Percentiles rank a stretch among this genome's conserved stretches.
phyloP scores from a whole-genome alignment of 2,329 filamentous ascomycete genomes.

The Fusarium agapanthi region DNA sequence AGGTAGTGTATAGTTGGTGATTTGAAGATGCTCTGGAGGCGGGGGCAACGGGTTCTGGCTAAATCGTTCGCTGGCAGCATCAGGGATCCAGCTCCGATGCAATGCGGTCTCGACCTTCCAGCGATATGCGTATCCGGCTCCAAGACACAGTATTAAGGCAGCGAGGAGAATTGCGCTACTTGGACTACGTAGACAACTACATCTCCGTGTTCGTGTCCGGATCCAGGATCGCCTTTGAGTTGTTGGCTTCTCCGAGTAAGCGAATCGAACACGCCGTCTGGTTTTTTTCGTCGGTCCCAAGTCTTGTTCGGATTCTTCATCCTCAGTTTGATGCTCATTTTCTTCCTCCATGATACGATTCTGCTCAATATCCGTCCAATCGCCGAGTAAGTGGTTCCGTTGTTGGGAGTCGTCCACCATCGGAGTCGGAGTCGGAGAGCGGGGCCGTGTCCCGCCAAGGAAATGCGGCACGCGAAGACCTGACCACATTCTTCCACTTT shows the following conservation, averaged over 20 bases:
- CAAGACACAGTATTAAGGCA: slow-evolving; percentile 38
- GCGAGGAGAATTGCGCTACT: slow-evolving; percentile 50
- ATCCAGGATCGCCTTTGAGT: neutral
- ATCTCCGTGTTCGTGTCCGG: slow-evolving; percentile 6
- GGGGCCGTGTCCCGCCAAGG: slow-evolving; percentile 25
- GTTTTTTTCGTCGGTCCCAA: neutral
- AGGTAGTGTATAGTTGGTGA: slow-evolving; percentile 62
- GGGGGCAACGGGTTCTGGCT: slow-evolving; percentile 57
- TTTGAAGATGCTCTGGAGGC: slow-evolving; percentile 53
- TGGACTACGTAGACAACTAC: slow-evolving; percentile 20
- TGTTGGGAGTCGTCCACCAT: slow-evolving; percentile 18
- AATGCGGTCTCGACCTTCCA: slow-evolving; percentile 57
- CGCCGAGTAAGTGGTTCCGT: slow-evolving; percentile 27
- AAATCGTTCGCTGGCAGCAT: slow-evolving; percentile 57
- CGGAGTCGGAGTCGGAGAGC: slow-evolving; percentile 1
- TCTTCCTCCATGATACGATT: neutral
- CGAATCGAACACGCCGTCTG: slow-evolving; percentile 10
- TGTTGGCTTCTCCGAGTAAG: slow-evolving; percentile 4
- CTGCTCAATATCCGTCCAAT: slow-evolving; percentile 31
- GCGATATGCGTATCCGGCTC: slow-evolving; percentile 51
- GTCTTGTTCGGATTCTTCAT: neutral
- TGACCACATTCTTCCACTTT: slow-evolving; percentile 12
- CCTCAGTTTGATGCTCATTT: neutral
- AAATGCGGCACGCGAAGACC: slow-evolving; percentile 21
- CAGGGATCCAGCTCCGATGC: slow-evolving; percentile 58